Evolutionary conservation across 2,329 filamentous ascomycete species (phyloP).

Genomic region (Sclerotinia borealis): DNA sequence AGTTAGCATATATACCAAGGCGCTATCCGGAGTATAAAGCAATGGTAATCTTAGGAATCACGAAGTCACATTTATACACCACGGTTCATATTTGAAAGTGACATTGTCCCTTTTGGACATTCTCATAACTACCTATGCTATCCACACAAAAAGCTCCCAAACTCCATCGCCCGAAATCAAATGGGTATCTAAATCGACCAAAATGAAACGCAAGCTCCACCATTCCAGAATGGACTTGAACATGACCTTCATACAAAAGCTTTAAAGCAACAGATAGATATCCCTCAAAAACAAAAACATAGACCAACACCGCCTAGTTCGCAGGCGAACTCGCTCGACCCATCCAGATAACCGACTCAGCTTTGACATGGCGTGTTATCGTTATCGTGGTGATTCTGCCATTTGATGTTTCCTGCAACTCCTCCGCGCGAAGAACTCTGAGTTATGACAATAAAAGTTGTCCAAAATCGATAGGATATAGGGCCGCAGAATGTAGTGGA

Average conservation of each 20-base stretch:
- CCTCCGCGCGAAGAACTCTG: too few relatives aligned
- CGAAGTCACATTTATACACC: neutral
- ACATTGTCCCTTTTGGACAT: neutral
- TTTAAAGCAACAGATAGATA: neutral
- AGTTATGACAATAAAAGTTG: too few relatives aligned
- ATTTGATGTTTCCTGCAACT: too few relatives aligned
- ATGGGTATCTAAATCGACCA: neutral
- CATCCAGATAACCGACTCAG: too few relatives aligned
- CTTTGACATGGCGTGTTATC: too few relatives aligned
- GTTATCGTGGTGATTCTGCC: too few relatives aligned
- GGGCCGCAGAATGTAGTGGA: too few relatives aligned
- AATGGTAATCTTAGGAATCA: neutral
- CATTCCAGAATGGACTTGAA: neutral
- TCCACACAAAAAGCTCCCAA: neutral
- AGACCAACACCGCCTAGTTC: neutral
- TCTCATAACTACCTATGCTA: neutral
- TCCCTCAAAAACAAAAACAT: neutral
- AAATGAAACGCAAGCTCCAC: neutral
- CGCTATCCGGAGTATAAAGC: constrained; percentile 8
- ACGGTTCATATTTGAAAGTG: neutral
- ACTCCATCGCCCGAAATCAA: neutral
- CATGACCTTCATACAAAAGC: neutral
- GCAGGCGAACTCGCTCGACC: too few relatives aligned
- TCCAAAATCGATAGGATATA: too few relatives aligned
- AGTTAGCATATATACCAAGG: constrained; percentile 4